A percentile compares a stretch with the other conserved stretches of the same genome.
Evolutionary conservation across 164 flowering plant species (phyloP).

Genomic region (Umbilicus rupestris): DNA sequence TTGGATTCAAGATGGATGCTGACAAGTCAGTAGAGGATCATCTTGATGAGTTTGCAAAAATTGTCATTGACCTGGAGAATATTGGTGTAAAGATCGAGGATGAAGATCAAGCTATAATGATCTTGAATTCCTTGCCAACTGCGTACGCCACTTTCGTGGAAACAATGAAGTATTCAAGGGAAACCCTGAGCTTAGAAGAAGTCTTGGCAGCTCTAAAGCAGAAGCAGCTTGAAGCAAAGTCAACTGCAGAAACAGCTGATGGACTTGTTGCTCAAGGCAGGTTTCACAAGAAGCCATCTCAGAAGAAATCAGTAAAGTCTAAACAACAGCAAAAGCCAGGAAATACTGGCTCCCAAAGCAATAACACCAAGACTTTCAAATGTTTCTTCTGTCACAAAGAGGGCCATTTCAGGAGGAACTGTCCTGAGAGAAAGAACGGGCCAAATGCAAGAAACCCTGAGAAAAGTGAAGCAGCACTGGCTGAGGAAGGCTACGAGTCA

Average conservation of each 20-base stretch:
- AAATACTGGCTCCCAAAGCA: no score
- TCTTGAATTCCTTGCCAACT: background rate
- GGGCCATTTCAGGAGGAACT: no score
- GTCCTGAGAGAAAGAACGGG: no score
- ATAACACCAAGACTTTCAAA: no score
- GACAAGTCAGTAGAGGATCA: no score
- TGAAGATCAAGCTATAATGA: background rate
- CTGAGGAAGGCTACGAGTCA: no score
- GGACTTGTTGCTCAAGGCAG: background rate
- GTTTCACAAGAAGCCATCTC: background rate
- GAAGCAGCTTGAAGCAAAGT: background rate
- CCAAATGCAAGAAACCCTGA: no score
- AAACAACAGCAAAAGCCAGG: no score
- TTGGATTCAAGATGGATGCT: no score
- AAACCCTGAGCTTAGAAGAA: background rate
- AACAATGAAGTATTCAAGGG: background rate
- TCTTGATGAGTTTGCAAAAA: background rate
- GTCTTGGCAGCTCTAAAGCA: background rate
- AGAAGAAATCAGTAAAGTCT: no score
- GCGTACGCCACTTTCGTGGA: background rate
- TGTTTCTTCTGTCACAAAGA: no score
- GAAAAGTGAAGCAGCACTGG: no score
- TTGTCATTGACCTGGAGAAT: background rate
- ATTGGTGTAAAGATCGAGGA: background rate
- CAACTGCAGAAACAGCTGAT: background rate